Evolutionary conservation across 2,329 filamentous ascomycete genomes (phyloP).

Genomic region (Colletotrichum sp.): DNA sequence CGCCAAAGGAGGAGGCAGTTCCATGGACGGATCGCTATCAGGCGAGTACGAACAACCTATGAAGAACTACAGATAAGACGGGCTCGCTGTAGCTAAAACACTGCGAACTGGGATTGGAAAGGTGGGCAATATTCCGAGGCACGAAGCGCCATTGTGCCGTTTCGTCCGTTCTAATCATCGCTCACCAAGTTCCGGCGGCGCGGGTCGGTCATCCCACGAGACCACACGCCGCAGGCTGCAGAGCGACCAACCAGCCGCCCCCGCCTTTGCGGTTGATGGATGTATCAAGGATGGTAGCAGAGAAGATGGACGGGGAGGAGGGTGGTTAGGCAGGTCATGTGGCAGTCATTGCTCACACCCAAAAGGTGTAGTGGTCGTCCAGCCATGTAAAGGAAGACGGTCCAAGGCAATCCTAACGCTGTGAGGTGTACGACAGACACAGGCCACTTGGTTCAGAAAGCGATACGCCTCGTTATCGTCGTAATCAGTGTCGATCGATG

Average conservation of each 20-base stretch:
- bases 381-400: background rate
- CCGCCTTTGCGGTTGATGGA: background rate
- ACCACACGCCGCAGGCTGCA: background rate
- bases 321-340: slow-evolving; percentile 2
- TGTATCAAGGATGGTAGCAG: background rate
- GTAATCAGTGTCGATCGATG: background rate
- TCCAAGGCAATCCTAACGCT: background rate
- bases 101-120: background rate
- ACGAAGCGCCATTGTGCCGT: background rate
- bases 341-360: background rate
- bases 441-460: background rate
- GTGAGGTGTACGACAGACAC: background rate
- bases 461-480: background rate
- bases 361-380: slow-evolving; percentile 7
- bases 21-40: background rate
- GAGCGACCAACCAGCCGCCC: background rate
- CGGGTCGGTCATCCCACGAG: background rate
- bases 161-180: background rate
- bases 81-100: background rate
- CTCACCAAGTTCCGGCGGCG: background rate
- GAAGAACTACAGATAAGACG: background rate
- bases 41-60: background rate
- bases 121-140: background rate
- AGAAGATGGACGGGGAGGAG: background rate
- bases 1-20: background rate